A percentile compares a stretch with the other conserved stretches of the same genome.
phyloP scores from a whole-genome alignment of 768 basidiomycete genomes.

The Trametes cinnabarina region DNA sequence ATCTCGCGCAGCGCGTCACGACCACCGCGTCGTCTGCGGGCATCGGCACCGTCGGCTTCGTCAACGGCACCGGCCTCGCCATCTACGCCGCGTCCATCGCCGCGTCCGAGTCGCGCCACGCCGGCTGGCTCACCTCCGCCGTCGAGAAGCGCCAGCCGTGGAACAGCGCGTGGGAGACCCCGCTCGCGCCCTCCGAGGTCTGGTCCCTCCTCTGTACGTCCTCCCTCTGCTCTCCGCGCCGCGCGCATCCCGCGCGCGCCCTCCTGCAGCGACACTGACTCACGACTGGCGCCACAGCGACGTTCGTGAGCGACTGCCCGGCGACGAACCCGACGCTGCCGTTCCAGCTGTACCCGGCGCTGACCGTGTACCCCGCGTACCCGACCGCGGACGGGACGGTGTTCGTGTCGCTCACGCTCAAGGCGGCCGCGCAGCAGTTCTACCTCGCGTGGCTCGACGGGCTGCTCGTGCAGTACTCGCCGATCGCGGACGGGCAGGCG shows the following conservation, averaged over 20 bases:
- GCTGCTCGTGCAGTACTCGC: conserved; percentile 41
- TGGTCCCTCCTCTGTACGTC: conserved; percentile 21
- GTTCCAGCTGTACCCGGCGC: conserved; percentile 47
- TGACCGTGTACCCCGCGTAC: conserved; percentile 30
- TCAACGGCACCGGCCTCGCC: conserved; percentile 32
- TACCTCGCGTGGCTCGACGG: conserved; percentile 53
- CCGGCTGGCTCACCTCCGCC: conserved; percentile 45
- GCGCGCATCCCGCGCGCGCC: no score
- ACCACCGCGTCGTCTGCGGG: conserved; percentile 55
- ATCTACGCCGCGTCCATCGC: conserved; percentile 40
- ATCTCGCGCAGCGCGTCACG: conserved; percentile 47
- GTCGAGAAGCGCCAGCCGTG: conserved; percentile 43
- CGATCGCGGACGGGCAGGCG: conserved; percentile 24
- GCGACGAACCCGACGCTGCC: conserved; percentile 46
- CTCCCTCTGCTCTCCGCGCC: neutral
- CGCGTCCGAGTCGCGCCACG: conserved; percentile 52
- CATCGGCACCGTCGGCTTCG: conserved; percentile 49
- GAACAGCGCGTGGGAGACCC: conserved; percentile 45
- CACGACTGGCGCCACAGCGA: conserved; percentile 30
- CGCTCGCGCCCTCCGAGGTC: conserved; percentile 34
- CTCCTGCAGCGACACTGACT: neutral
- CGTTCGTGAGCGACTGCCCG: conserved; percentile 50
- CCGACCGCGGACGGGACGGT: conserved; percentile 35
- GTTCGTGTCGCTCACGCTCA: conserved; percentile 6
- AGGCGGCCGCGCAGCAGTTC: neutral